Evolutionary conservation across 352 stramenopile species (phyloP).

Genomic region (Globisporangium takayamanum): DNA sequence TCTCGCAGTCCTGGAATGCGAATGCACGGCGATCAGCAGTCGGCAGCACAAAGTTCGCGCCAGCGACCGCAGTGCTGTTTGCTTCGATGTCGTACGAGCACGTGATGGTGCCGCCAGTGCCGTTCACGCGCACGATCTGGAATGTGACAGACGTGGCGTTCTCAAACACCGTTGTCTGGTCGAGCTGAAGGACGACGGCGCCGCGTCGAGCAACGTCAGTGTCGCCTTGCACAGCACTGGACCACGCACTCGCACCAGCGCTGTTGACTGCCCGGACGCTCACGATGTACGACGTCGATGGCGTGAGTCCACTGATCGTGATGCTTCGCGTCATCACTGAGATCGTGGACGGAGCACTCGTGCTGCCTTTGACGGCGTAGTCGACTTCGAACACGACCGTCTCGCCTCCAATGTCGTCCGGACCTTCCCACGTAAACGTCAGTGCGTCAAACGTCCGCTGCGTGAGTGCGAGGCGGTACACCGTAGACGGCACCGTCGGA

Average conservation of each 20-base stretch:
- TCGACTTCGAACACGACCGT: slow-evolving; percentile 29
- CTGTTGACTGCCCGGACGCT: slow-evolving; percentile 29
- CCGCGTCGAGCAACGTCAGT: slow-evolving; percentile 48
- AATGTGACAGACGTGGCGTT: slow-evolving; percentile 27
- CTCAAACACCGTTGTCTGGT: slow-evolving; percentile 28
- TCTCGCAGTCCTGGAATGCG: slow-evolving; percentile 32
- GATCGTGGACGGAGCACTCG: not conserved
- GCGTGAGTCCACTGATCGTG: slow-evolving; percentile 20
- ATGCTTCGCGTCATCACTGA: slow-evolving; percentile 1
- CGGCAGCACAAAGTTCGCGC: slow-evolving; percentile 28
- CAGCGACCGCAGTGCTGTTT: slow-evolving; percentile 20
- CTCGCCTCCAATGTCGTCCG: slow-evolving; percentile 37
- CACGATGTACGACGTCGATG: slow-evolving; percentile 32
- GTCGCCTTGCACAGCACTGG: slow-evolving; percentile 11
- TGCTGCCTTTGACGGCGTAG: slow-evolving; percentile 11
- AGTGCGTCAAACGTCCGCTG: slow-evolving; percentile 26
- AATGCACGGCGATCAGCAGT: slow-evolving; percentile 15
- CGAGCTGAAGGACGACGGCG: slow-evolving; percentile 19
- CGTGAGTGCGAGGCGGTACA: slow-evolving; percentile 26
- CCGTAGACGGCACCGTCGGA: slow-evolving; percentile 26
- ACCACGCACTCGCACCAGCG: slow-evolving; percentile 34
- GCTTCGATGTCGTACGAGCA: slow-evolving; percentile 23
- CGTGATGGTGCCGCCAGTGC: slow-evolving; percentile 32
- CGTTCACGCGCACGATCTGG: slow-evolving; percentile 37
- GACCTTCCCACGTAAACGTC: slow-evolving; percentile 27